These are phyloP conservation scores for Xylariaceae sp. DNA, from an alignment of 2,329 filamentous ascomycete genomes.

Conservation along the genomic window DNA sequence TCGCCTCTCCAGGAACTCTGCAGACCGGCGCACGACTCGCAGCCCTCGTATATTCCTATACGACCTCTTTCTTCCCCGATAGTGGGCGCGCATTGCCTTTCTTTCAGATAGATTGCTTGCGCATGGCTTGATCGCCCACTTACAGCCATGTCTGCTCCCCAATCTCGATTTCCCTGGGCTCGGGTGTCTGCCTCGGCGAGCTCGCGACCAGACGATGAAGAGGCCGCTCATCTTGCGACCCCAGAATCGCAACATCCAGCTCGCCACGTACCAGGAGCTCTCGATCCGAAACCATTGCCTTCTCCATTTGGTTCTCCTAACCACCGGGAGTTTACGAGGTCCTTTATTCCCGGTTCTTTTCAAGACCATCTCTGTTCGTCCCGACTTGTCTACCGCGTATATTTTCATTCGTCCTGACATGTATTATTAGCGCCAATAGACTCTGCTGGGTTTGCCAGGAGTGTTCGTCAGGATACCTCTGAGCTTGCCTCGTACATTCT, in stretches of 20 bases:
- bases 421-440: constrained; percentile 49
- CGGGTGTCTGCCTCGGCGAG: constrained; percentile 36
- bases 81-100: not conserved
- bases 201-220: constrained; percentile 32
- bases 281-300: constrained; percentile 28
- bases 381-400: not conserved
- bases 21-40: not conserved
- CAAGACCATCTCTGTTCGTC: constrained; percentile 53
- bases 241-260: constrained; percentile 22
- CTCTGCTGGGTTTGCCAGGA: constrained; percentile 67
- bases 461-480: constrained; percentile 79
- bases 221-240: constrained; percentile 26
- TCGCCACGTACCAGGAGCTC: constrained; percentile 14
- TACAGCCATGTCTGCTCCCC: constrained; percentile 42
- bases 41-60: not conserved
- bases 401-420: constrained; percentile 17
- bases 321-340: constrained; percentile 63
- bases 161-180: constrained; percentile 46
- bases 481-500: constrained; percentile 80
- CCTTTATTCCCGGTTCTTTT: constrained; percentile 63
- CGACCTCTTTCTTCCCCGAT: not conserved
- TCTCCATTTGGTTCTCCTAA: constrained; percentile 36
- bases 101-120: constrained; percentile 4
- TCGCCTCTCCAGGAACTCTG: not conserved
- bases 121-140: not conserved